Base-by-base conservation (phyloP, 2,329 filamentous ascomycete genomes). In the Fusarium sp. region DNA sequence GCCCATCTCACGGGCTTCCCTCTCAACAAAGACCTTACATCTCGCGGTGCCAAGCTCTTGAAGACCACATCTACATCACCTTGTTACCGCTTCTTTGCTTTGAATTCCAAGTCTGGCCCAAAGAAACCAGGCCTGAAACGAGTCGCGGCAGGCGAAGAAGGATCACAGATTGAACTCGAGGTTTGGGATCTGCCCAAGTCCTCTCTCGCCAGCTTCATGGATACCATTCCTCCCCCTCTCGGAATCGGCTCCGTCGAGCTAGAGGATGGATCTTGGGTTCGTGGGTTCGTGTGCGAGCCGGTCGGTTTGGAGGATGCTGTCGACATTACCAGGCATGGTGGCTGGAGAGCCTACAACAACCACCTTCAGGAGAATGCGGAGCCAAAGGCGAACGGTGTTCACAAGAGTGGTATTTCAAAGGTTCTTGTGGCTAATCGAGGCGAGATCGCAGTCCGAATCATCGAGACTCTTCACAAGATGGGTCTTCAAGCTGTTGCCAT, bases 351-450 rank as follows among this genome's bases (percentile, higher is more conserved):
- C 0, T 82, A 81, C 62, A 75, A 65, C 40, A 56, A 69, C 22
- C 60, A 63, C 30, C 30, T 65, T 15, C 20, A 54, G 6, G 33
- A 63, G 0, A 6, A 62, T 8, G 20, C 30, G 5, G 50, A 58
- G 4, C 32, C 70, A 5, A 25, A 32, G 8, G 11, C 33, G 7
- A 63, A 66, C 9, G 54, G 40, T 1, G 33, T 33, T 7, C 9
- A 8, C 2, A 25, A 62, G 12, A 11, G 30, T 15, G 4, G 37
- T 5, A 76, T 82, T 15, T 79, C 75, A 6, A 79, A 69, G 12
- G 75, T 84, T n/a, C 85, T 95, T 1, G 93, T 95, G 73, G 93
- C 93, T 11, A 95, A 95, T 78, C 87, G 93, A 73, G 93, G 90
- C 0, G 82, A 86, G 38, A 80, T 80, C 35, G 93, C 93, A 25